phyloP scores from a whole-genome alignment of 2,329 filamentous ascomycete species.

The Aspergillus sojae region DNA sequence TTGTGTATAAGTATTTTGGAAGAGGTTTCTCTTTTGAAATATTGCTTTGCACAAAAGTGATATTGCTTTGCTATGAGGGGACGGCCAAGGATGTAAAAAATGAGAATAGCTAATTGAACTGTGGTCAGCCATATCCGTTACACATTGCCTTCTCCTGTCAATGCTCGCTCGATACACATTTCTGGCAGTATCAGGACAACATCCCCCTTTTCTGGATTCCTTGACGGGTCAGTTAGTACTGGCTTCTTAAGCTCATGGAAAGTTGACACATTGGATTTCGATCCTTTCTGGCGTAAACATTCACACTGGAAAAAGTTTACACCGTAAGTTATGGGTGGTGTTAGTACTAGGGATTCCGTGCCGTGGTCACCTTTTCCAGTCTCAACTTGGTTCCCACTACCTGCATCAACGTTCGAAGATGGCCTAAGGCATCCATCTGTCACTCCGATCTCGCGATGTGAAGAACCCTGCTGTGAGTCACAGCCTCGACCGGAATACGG shows the following conservation, averaged over 20 bases:
- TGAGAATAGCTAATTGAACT: background rate
- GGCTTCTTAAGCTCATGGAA: too few species aligned
- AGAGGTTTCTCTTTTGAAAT: background rate
- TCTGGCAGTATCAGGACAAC: background rate
- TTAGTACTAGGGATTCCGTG: too few species aligned
- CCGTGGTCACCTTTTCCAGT: too few species aligned
- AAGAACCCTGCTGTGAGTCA: background rate
- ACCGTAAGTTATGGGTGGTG: background rate
- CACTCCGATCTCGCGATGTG: background rate
- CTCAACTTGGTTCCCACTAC: background rate
- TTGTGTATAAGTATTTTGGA: background rate
- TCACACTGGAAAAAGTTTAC: background rate
- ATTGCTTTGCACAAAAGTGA: background rate
- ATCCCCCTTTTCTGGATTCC: background rate
- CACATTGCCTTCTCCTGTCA: background rate
- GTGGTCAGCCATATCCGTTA: background rate
- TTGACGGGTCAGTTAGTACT: background rate
- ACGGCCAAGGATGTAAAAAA: background rate
- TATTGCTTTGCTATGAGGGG: background rate
- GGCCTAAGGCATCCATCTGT: background rate
- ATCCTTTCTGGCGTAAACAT: background rate
- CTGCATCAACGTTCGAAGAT: background rate
- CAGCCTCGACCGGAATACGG: background rate
- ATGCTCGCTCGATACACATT: background rate
- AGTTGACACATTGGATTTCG: background rate